phyloP scores from a whole-genome alignment of 805 yeast species.

The Candida boleticola region DNA sequence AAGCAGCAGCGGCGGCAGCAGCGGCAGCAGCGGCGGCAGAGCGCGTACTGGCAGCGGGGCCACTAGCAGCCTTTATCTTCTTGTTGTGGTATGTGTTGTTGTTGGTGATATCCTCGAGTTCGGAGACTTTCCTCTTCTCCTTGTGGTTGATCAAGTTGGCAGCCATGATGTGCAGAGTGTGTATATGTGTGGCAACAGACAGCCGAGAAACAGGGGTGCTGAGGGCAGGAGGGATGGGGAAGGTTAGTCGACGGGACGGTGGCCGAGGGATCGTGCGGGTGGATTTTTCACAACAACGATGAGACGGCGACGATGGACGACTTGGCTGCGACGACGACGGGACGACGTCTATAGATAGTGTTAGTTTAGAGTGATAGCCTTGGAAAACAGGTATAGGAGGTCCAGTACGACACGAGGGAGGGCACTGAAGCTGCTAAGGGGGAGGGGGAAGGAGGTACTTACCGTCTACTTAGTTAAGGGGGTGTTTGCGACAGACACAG shows the following conservation, averaged over 20 bases:
- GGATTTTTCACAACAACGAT: too few relatives aligned
- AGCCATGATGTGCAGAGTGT: conserved; percentile 24
- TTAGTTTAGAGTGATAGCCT: too few relatives aligned
- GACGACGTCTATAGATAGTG: neutral
- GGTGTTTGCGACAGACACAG: neutral
- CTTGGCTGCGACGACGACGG: neutral
- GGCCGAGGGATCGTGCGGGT: neutral
- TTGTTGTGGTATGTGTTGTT: conserved; percentile 18
- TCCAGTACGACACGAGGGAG: neutral
- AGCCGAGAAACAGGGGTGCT: neutral
- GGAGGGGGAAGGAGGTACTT: neutral
- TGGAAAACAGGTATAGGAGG: too few relatives aligned
- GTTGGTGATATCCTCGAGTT: conserved; percentile 39
- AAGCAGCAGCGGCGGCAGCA: conserved; percentile 1
- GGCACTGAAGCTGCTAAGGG: neutral
- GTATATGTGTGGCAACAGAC: too few relatives aligned
- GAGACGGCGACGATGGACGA: too few relatives aligned
- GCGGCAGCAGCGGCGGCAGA: neutral
- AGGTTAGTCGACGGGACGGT: neutral
- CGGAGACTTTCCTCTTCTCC: conserved; percentile 31
- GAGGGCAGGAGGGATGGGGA: neutral
- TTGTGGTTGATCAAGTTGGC: conserved; percentile 24
- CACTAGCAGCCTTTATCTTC: conserved; percentile 17
- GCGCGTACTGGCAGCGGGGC: conserved; percentile 5
- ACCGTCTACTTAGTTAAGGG: neutral